Evolutionary conservation across 805 yeast species (phyloP), one percentile per base, ranked within the genome.

Genomic region (Candida morakotiae): DNA sequence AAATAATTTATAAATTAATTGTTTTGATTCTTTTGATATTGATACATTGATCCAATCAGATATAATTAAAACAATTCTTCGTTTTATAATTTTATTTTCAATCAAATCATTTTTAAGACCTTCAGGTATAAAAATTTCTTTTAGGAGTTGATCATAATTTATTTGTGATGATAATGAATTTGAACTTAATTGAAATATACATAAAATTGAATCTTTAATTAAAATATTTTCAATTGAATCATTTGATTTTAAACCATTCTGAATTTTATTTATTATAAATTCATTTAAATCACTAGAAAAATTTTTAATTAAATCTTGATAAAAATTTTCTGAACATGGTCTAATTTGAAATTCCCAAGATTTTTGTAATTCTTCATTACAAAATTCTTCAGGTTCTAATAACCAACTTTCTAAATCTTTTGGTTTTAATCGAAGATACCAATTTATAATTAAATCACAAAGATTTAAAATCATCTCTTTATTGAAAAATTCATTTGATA

Each of bases 351-450:
- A 87, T 53, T 89, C 97, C 80, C 86, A 87, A 52, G 83, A 81
- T 4, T 78, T 66, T 35, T 79, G 73, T 40, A 81, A 63, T 47
- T 88, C 95, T 51, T 87, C 95, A 45, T 81, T 79, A 15, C 85
- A 79, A 87, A 95, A 93, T 56, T 87, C 96, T 55, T 88, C 98
- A 0, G 98, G 96, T 42, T 88, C 95, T 13, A 73, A 57, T 9
- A 69, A 55, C 98, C 98, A 93, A 26, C 77, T 65, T 48, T 85
- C 94, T 33, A 91, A 57, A 53, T 89, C 97, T 1, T 73, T 58
- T 0, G 91, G 87, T 41, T 80, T 76, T 33, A 89, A 58, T 39
- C 82, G 75, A 44, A 93, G 67, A 57, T 87, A 89, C 77, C 82
- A 81, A 28, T 72, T 68, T 41, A 88, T 79, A 24, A 89, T 64